Percentiles rank a stretch among this genome's conserved stretches.
These are phyloP conservation scores for Phytopythium boreale DNA, from an alignment of 352 stramenopile species.

Conservation along the genomic window DNA sequence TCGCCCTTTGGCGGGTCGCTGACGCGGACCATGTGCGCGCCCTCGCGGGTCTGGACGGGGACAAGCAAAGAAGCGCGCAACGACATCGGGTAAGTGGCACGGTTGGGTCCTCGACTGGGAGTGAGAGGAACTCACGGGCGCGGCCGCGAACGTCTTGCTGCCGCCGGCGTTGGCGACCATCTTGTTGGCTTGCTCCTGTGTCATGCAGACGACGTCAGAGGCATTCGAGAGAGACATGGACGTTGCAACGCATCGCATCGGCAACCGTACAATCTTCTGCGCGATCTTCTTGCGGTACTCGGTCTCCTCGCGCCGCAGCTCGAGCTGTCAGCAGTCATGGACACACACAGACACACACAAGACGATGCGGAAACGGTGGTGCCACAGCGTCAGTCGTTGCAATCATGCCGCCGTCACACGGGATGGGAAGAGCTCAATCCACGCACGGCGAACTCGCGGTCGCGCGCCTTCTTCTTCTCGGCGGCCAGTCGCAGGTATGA, in stretches of 20 bases:
- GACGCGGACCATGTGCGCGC: slow-evolving; percentile 67
- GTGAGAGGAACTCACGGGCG: slow-evolving; percentile 25
- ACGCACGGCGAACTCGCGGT: slow-evolving; percentile 65
- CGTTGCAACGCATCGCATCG: background rate
- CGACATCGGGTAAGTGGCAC: background rate
- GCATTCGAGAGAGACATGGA: background rate
- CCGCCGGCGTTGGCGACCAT: slow-evolving; percentile 44
- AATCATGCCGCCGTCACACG: background rate
- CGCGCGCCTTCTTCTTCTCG: slow-evolving; percentile 66
- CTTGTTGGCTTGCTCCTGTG: slow-evolving; percentile 74
- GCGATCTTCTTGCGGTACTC: slow-evolving; percentile 74
- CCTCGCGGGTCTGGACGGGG: slow-evolving; percentile 49
- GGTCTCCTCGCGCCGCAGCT: slow-evolving; percentile 55
- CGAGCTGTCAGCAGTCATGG: slow-evolving; percentile 21
- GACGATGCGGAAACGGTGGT: background rate
- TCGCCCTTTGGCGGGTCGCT: slow-evolving; percentile 32
- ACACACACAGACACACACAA: background rate
- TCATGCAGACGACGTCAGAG: background rate
- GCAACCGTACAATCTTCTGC: slow-evolving; percentile 53
- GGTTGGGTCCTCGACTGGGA: background rate
- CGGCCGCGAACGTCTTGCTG: slow-evolving; percentile 41
- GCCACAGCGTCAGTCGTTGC: background rate
- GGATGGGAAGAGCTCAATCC: background rate
- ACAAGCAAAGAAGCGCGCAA: background rate
- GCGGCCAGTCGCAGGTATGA: slow-evolving; percentile 49